Evolutionary conservation across 306 rosid genomes (phyloP), one percentile per base, ranked within the genome.

Genomic region (Pyrus bretschneideri): DNA sequence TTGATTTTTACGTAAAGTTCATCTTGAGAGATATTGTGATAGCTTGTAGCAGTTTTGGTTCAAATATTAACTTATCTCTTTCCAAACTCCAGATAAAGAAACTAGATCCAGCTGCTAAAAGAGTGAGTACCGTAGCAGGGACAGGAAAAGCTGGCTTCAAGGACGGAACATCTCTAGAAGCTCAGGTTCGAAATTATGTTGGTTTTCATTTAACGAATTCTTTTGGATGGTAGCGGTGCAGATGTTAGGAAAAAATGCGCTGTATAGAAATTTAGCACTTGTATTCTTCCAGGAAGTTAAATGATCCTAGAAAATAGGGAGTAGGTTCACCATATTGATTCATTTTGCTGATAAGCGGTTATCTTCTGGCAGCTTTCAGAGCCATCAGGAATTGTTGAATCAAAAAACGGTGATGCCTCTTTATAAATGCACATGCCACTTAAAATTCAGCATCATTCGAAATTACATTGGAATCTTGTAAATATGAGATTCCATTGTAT

Each of bases 121-220:
- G 84, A 79, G 98, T 94, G 77, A 86, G 76, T 82, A 94, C 97
- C 71, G 59, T 94, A 80, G 93, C 93, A 33, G 97, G 97, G 68
- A 92, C 89, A 29, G 97, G 97, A 61, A 94, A 87, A 89, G 95
- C 96, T 77, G 97, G 93, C 83, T 90, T 92, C 79, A 85, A 85
- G 84, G 97, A 90, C 70, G 97, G 98, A 80, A 73, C 69, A 44
- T 89, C 93, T 64, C 67, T 84, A 73, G 76, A 78, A 83, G 90
- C 95, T 62, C 98, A 94, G 97, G 97, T 94, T 81, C 69, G 79
- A 19, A 40, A 51, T 29, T 59, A 31, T 59, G n/a, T 79, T 46
- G 70, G 17, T 72, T 76, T 71, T 76, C 40, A 59, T 75, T 46
- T 68, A 30, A 65, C 35, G 51, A 66, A 55, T 81, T 76, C 35